Base-by-base conservation (phyloP, 73 alveolate species). In the Stentor roeselii region DNA sequence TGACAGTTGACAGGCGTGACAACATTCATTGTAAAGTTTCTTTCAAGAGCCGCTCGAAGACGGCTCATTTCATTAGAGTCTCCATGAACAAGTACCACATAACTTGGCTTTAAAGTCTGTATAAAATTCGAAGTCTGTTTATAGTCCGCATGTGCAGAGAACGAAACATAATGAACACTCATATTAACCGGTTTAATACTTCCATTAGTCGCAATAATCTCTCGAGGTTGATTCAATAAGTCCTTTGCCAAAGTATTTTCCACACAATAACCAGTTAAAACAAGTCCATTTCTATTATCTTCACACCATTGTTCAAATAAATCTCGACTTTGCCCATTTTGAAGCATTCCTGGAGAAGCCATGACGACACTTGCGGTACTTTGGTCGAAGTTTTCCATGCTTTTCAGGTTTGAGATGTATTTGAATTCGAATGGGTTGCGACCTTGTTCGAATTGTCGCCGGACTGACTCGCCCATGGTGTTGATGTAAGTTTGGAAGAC, bases 131-230 rank as follows among this genome's bases (percentile, higher is more conserved):
- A 87, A 21, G 99, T 96, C 78, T 97, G 97, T 27, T 78, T 86
- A 87, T 87, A 95, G 90, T 97, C 99, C 32, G 99, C 94, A 93
- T 97, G 99, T 3, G 99, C 99, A 21, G 99, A 92, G 87, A 97
- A 97, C 41, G 97, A 88, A 3, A 97, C 97, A 86, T 95, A 90
- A 67, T 97, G 94, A 50, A 96, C 98, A 3, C 98, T 87, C 95
- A 97, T 92, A 39, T 94, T 95, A 59, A 96, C 89, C 15, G 76
- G 88, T 21, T 88, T 85, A 27, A 77, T 60, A 0, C 75, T 78
- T 58, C 95, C 90, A 86, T 92, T 83, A 60, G 91, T 87, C 3
- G 91, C 15, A 15, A 85, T 93, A 3, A 89, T 86, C 42, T 82
- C 92, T 74, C 84, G 84, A 38, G 97, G 97, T 35, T 89, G 83